phyloP scores from a whole-genome alignment of 2,329 filamentous ascomycete genomes.

The Acrocalymma vagum region DNA sequence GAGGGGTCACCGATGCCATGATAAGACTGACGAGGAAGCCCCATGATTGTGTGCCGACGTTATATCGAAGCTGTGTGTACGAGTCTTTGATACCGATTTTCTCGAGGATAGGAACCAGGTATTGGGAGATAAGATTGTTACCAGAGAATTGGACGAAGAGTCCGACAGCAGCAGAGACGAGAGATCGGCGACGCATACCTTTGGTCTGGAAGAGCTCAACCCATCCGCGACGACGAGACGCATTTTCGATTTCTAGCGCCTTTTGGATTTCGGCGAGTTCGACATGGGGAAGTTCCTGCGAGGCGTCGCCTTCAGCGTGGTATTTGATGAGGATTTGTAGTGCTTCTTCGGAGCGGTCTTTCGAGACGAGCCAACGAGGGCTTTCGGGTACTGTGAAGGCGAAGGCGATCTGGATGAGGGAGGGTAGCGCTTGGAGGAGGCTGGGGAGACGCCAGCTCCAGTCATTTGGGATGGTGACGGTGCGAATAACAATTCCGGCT shows the following conservation, averaged over 20 bases:
- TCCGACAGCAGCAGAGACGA: constrained; percentile 69
- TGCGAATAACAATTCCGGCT: constrained; percentile 71
- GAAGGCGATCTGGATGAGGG: constrained; percentile 68
- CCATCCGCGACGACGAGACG: constrained; percentile 61
- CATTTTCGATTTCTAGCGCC: constrained; percentile 67
- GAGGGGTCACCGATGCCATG: constrained; percentile 64
- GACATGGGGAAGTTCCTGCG: constrained; percentile 66
- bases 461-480: constrained; percentile 63
- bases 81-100: constrained; percentile 66
- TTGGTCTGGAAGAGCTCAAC: constrained; percentile 68
- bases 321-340: constrained; percentile 69
- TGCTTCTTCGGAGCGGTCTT: constrained; percentile 70
- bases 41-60: constrained; percentile 67
- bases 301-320: constrained; percentile 68
- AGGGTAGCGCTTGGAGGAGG: constrained; percentile 70
- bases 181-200: constrained; percentile 71
- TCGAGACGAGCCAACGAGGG: constrained; percentile 70
- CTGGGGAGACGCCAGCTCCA: constrained; percentile 75
- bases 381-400: constrained; percentile 72
- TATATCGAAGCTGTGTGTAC: constrained; percentile 49
- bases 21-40: constrained; percentile 64
- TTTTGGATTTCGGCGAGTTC: constrained; percentile 73
- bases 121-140: constrained; percentile 71
- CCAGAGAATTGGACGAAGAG: constrained; percentile 74
- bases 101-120: constrained; percentile 68